Evolutionary conservation across 192 early-diverging fungal species (phyloP).

Genomic region (Thamnidium elegans): DNA sequence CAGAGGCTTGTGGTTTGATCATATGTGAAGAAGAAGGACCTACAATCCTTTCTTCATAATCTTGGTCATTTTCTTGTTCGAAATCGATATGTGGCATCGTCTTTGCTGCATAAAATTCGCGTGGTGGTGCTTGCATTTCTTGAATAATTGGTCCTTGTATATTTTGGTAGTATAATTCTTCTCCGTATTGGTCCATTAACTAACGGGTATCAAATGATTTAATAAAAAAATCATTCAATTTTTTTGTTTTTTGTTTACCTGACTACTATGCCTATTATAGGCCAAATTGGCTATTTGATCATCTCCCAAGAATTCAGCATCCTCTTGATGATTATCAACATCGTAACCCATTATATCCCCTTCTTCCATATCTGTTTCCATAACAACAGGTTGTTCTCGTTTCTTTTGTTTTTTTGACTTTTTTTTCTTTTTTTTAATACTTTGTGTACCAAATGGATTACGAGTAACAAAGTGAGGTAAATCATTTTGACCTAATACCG

Average conservation of each 20-base stretch:
- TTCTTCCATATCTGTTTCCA: slow-evolving; percentile 23
- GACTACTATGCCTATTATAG: slow-evolving; percentile 19
- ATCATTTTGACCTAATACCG: slow-evolving; percentile 17
- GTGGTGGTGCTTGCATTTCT: slow-evolving; percentile 16
- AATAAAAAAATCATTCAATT: not conserved
- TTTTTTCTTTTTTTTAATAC: slow-evolving; percentile 18
- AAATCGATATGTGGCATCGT: slow-evolving; percentile 4
- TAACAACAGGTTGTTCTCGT: not conserved
- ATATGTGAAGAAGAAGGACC: not conserved
- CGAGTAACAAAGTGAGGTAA: slow-evolving; percentile 22
- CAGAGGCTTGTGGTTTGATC: slow-evolving; percentile 2
- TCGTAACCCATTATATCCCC: slow-evolving; percentile 4
- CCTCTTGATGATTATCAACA: slow-evolving; percentile 7
- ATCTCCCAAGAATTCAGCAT: slow-evolving; percentile 32
- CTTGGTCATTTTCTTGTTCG: not conserved
- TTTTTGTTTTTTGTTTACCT: slow-evolving; percentile 18
- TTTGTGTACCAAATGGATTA: slow-evolving; percentile 26
- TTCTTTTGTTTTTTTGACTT: slow-evolving; percentile 7
- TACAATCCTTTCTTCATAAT: not conserved
- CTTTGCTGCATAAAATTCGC: slow-evolving; percentile 23
- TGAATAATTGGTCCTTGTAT: slow-evolving; percentile 4
- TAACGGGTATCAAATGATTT: not conserved
- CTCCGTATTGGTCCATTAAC: slow-evolving; percentile 19
- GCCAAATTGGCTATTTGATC: slow-evolving; percentile 27
- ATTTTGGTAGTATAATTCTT: slow-evolving; percentile 1